Base-by-base conservation (phyloP, 2,329 filamentous ascomycete species). In the Talaromyces marneffei region DNA sequence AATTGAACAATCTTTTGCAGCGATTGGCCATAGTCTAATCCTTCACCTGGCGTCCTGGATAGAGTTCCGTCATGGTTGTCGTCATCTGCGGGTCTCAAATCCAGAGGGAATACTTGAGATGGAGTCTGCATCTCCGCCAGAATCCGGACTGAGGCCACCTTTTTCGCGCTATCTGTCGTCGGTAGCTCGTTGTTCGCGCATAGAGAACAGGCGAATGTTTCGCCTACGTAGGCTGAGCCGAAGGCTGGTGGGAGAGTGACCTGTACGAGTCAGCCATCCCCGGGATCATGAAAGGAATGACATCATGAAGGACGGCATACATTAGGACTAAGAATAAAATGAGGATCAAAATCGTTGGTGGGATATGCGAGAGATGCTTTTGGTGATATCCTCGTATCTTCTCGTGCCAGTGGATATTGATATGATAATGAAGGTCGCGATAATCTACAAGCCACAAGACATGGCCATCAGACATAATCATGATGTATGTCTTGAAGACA, bases 71-170 rank as follows among this genome's bases (percentile, higher is more conserved):
- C 48, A 62, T 16, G 70, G 63, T 0, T 85, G 67, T 73, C 80
- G 68, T 88, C 85, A 3, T 76, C 74, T 1, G 76, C 73, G 16
- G 76, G 70, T 60, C 74, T 69, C 29, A 84, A 75, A 18, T 83
- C 78, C n/a, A 96, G 80, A 2, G 83, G 77, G 2, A 92, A 81
- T 33, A 87, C 86, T 60, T 88, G 85, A 3, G 88, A 87, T 0
- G 94, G 93, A 0, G 92, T 96, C 78, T 97, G 95, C 88, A 99
- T 95, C 76, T 97, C 92, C 0, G 92, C 94, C 60, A 90, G 85
- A 68, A 97, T 91, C 59, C 86, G 85, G 57, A 97, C 88, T 61
- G 89, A 89, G 64, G 86, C 88, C 42, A 96, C 86, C 50, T 77
- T 78, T 63, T 77, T 76, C 3, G 73, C 71, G 5, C 71, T 70